Percentiles rank a stretch among this genome's conserved stretches.
phyloP scores from a whole-genome alignment of 2,329 filamentous ascomycete genomes.

The Lachnellula suecica region DNA sequence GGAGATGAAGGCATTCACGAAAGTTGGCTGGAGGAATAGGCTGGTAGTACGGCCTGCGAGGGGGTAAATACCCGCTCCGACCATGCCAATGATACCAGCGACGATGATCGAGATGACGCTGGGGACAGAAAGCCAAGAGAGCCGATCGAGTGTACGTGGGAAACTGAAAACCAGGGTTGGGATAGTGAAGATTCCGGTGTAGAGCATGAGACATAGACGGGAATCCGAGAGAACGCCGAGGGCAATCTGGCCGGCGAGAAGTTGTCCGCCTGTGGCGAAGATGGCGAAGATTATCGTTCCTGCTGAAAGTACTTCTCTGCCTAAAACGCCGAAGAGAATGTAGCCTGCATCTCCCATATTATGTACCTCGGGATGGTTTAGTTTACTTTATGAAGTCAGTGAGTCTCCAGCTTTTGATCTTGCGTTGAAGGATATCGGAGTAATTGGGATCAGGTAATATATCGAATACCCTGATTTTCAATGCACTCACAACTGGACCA shows the following conservation, averaged over 20 bases:
- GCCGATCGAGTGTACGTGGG: conserved; percentile 48
- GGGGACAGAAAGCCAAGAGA: conserved; percentile 46
- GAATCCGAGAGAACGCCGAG: conserved; percentile 44
- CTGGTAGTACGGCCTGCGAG: background rate
- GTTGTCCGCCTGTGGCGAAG: conserved; percentile 49
- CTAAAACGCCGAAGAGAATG: conserved; percentile 52
- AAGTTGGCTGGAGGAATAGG: conserved; percentile 41
- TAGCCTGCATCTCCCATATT: conserved; percentile 56
- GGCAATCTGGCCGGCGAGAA: conserved; percentile 51
- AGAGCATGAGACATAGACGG: conserved; percentile 48
- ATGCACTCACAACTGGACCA: conserved; percentile 16
- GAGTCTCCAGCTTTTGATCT: background rate
- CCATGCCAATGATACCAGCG: conserved; percentile 50
- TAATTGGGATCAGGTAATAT: too few relatives aligned
- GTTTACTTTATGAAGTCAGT: conserved; percentile 19
- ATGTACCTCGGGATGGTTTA: conserved; percentile 42
- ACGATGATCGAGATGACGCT: conserved; percentile 47
- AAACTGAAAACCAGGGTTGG: conserved; percentile 46
- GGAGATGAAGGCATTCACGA: conserved; percentile 46
- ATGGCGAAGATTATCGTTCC: conserved; percentile 53
- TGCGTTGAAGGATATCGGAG: conserved; percentile 15
- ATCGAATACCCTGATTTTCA: too few relatives aligned
- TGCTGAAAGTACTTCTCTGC: conserved; percentile 47
- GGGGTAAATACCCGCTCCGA: conserved; percentile 41
- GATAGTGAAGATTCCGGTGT: conserved; percentile 49